phyloP scores from a whole-genome alignment of 176 grass and related monocot genomes.

The Typha latifolia region DNA sequence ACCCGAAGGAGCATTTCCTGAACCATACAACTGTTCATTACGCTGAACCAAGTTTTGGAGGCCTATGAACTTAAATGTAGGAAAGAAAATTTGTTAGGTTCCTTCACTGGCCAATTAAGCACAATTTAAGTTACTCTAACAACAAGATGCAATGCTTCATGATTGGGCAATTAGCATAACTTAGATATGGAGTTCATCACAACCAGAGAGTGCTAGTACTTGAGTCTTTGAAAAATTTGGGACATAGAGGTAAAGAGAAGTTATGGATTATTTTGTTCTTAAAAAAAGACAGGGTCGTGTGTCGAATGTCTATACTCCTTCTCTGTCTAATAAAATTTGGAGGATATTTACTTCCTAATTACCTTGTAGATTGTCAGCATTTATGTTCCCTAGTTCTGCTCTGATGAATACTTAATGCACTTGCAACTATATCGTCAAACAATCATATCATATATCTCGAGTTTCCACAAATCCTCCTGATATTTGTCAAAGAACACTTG shows the following conservation, averaged over 20 bases:
- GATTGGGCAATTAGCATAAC: no score
- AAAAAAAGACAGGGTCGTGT: neutral
- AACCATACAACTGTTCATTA: constrained; percentile 73
- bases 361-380: no score
- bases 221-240: neutral
- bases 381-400: no score
- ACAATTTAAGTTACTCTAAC: constrained; percentile 2
- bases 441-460: no score
- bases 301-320: neutral
- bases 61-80: constrained; percentile 56
- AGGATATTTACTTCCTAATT: neutral
- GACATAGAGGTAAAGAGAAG: no score
- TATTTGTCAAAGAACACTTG: no score
- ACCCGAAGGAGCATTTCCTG: constrained; percentile 64
- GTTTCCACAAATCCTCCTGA: no score
- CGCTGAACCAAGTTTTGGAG: constrained; percentile 72
- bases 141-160: neutral
- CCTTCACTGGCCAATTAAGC: constrained; percentile 3
- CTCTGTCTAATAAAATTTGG: neutral
- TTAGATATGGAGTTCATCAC: no score
- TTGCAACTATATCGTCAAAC: no score
- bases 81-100: constrained; percentile 12
- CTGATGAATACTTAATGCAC: no score
- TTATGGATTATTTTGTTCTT: neutral
- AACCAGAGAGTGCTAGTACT: neutral